These are phyloP conservation scores for Teratosphaeria zuluensis DNA, from an alignment of 2,329 filamentous ascomycete species.

Conservation along the genomic window DNA sequence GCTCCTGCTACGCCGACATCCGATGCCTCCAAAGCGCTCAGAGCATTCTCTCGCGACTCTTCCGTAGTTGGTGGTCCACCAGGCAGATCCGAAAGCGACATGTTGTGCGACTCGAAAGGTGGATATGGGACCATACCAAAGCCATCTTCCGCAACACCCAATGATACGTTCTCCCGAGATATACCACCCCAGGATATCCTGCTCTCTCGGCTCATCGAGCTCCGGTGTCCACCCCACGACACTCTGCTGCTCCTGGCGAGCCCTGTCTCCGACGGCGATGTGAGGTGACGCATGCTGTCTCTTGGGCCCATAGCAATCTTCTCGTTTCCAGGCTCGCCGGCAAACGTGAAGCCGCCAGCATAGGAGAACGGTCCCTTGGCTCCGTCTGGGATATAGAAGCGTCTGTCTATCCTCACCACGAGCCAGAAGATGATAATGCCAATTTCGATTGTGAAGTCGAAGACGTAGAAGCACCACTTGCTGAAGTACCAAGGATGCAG, in stretches of 20 bases:
- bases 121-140: slow-evolving; percentile 19
- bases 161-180: slow-evolving; percentile 12
- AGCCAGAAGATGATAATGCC: slow-evolving; percentile 20
- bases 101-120: slow-evolving; percentile 2
- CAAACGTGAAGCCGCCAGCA: slow-evolving; percentile 11
- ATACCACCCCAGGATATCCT: slow-evolving; percentile 21
- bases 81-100: background rate
- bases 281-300: slow-evolving; percentile 14
- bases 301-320: slow-evolving; percentile 14
- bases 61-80: background rate
- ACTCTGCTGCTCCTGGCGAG: slow-evolving; percentile 3
- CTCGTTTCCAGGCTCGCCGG: slow-evolving; percentile 21
- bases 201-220: slow-evolving; percentile 5
- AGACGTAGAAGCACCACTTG: slow-evolving; percentile 23
- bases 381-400: slow-evolving; percentile 23
- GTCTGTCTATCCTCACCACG: slow-evolving; percentile 18
- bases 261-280: slow-evolving; percentile 8
- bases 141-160: slow-evolving; percentile 18
- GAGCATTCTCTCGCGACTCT: background rate
- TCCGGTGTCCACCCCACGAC: slow-evolving; percentile 9
- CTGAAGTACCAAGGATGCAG: slow-evolving; percentile 19
- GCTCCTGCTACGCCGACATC: slow-evolving; percentile 11
- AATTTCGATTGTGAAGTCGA: slow-evolving; percentile 24
- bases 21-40: background rate
- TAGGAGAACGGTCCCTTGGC: slow-evolving; percentile 28